Base-by-base conservation (phyloP, 768 basidiomycete species). In the Pholiota conissans region DNA sequence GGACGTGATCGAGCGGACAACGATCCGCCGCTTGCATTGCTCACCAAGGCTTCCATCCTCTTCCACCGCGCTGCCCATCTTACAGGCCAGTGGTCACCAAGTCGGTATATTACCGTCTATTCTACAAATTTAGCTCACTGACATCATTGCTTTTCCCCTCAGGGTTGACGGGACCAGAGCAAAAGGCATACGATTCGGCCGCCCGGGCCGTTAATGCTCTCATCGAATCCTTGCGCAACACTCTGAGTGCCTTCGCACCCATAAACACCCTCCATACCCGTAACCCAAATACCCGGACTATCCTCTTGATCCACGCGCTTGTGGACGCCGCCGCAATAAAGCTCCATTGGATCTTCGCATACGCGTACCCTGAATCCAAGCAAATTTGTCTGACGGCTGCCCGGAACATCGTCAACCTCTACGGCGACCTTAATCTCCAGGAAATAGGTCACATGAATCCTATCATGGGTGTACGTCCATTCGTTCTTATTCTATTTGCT, bases 11-110 rank as follows among this genome's bases (percentile, higher is more conserved):
- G 75, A 37, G 65, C 71, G 28, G 69, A 69, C 42, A 75, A 72
- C 39, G 63, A 71, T 32, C 76, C 75, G 24, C 68, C 75, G 10
- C 71, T 76, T 20, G 73, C 80, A 1, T 65, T 83, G 63, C 71
- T 75, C 47, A 76, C 76, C 55, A 86, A 87, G 61, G 84, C 85
- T 0, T 76, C 81, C 5, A 77, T 85, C 22, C 70, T 88, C 39
- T 82, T 86, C 55, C 85, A 86, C 62, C 76, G 80, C 22, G 81
- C 86, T 8, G 74, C 80, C 7, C 79, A 81, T 48, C 69, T 89
- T 16, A 77, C 79, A 6, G 79, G 77, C 5, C 78, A 79, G 61
- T 80, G 73, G 74, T 68, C 69, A 42, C 74, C 77, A 13, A 72
- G 78, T 80, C 61, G 52, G 76, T 67, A 29, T 49, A 42, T 52